Percentiles rank a stretch among this genome's conserved stretches.
These are phyloP conservation scores for Salix viminalis DNA, from an alignment of 345 rosid genomes.

Conservation along the genomic window DNA sequence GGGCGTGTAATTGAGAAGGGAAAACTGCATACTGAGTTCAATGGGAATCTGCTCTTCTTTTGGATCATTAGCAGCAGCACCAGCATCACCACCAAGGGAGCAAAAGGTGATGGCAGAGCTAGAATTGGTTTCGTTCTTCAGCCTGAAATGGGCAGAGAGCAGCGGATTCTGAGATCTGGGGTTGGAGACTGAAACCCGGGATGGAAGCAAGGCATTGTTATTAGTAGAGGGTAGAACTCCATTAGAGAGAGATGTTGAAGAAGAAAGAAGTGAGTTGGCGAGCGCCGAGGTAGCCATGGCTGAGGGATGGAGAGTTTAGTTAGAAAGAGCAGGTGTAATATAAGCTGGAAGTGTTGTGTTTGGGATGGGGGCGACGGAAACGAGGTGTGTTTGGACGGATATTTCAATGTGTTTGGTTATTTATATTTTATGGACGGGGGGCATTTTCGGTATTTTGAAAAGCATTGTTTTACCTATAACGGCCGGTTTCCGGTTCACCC, in stretches of 20 bases:
- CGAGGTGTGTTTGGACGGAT: neutral
- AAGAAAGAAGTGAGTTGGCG: conserved; percentile 19
- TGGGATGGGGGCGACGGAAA: neutral
- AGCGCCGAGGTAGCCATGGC: conserved; percentile 6
- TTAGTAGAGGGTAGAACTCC: neutral
- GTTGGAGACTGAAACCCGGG: conserved; percentile 12
- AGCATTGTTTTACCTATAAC: no score
- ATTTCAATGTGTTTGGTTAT: neutral
- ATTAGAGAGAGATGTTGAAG: neutral
- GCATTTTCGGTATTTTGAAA: no score
- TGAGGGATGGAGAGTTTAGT: neutral
- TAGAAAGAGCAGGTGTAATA: neutral
- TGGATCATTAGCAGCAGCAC: conserved; percentile 27
- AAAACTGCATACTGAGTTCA: conserved; percentile 36
- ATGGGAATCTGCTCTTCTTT: conserved; percentile 34
- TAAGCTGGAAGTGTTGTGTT: neutral
- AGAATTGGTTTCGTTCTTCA: neutral
- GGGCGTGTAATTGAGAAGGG: neutral
- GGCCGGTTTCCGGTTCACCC: no score
- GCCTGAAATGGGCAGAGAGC: conserved; percentile 3
- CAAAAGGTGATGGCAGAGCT: conserved; percentile 25
- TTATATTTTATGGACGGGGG: neutral
- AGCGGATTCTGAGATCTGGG: conserved; percentile 2
- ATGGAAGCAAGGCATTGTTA: conserved; percentile 6
- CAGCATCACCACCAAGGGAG: conserved; percentile 27